Evolutionary conservation across 192 early-diverging fungal species (phyloP).

Genomic region (Chytriomyces hyalinus): DNA sequence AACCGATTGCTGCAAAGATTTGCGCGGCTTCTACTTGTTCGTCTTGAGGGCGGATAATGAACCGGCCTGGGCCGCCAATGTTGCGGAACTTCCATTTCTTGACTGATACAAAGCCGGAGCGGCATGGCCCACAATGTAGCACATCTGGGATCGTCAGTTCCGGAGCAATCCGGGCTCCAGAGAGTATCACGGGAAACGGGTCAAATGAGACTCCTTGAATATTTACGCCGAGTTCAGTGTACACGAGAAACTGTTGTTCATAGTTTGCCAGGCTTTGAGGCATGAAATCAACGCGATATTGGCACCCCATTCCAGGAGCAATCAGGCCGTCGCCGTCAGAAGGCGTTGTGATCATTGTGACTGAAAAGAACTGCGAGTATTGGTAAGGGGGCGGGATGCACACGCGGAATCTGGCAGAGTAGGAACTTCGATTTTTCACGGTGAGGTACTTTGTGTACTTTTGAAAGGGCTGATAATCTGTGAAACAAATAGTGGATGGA

Average conservation of each 20-base stretch:
- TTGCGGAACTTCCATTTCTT: constrained; percentile 47
- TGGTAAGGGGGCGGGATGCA: constrained; percentile 43
- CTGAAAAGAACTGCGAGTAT: constrained; percentile 46
- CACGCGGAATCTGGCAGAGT: constrained; percentile 49
- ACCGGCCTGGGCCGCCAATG: constrained; percentile 52
- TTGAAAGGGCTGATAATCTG: constrained; percentile 52
- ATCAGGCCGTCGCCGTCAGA: constrained; percentile 44
- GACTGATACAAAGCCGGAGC: constrained; percentile 41
- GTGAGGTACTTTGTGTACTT: constrained; percentile 49
- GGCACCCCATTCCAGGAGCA: constrained; percentile 53
- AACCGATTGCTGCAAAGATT: constrained; percentile 39
- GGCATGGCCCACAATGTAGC: constrained; percentile 55
- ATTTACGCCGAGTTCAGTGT: constrained; percentile 38
- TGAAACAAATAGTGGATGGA: constrained; percentile 46
- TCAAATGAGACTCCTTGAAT: neutral
- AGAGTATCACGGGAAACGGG: constrained; percentile 43
- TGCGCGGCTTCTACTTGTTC: constrained; percentile 38
- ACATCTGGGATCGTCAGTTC: constrained; percentile 47
- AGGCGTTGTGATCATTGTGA: constrained; percentile 42
- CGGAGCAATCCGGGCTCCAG: constrained; percentile 44
- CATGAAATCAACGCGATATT: constrained; percentile 49
- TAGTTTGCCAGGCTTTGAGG: constrained; percentile 52
- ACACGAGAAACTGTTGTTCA: constrained; percentile 45
- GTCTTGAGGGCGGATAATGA: constrained; percentile 40
- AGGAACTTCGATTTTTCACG: constrained; percentile 49